Evolutionary conservation across 1,284 basidiomycete genomes (phyloP), one percentile per base, ranked within the genome.

Genomic region (Fomitopsis pinicola): DNA sequence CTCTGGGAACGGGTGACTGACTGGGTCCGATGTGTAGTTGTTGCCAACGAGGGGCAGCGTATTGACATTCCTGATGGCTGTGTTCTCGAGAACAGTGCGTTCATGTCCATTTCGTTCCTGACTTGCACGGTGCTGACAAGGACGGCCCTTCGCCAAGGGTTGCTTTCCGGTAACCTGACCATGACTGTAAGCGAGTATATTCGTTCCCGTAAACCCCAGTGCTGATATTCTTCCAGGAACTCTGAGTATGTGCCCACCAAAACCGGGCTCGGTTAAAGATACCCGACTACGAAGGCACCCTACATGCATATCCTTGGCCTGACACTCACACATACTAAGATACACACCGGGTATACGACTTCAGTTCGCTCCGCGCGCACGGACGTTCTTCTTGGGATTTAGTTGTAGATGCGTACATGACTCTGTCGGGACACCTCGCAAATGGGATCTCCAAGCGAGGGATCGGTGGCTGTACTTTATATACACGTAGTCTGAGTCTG

Each of bases 31-130:
- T 42, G 9, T 59, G 38, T 61, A 84, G 76, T 93, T 64, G 91
- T 94, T 63, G 93, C 94, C 55, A 96, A 94, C 72, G 95, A 98
- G 76, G 96, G 96, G 48, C 92, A 94, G 76, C 86, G 91, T 69
- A 98, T 99, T 67, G 90, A 95, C 75, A 94, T 98, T 62, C 96
- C 97, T 45, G 97, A 98, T 73, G 95, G 95, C 5, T 94, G 94
- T 69, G 86, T 95, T 68, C 81, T 98, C 63, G 96, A 98, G 79
- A 97, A 97, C 82, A 91, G 86, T 86, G 60, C 63, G 84, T 77
- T 5, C 61, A n/a, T 40, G 3, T 3, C 38, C 9, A 14, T 2
- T 6, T 5, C 28, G 33, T 17, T 46, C 38, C 19, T 17, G 9
- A 17, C 17, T 33, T 14, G 19, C 26, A 30, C 12, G 28, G 38